Base-by-base conservation (phyloP, 2,329 filamentous ascomycete species). In the Diplocarpon rosae region DNA sequence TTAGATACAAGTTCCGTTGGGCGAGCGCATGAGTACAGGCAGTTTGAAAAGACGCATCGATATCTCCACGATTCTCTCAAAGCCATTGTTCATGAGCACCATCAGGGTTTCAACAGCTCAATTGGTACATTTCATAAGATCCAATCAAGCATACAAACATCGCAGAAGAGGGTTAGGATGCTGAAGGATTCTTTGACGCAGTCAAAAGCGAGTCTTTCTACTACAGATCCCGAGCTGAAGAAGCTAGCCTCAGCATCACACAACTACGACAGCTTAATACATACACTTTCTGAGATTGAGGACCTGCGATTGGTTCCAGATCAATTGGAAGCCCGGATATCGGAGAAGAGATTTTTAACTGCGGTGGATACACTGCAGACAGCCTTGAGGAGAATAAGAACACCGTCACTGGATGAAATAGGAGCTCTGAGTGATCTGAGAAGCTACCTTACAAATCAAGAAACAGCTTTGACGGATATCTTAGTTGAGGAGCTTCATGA, bases 61-160 rank as follows among this genome's bases (percentile, higher is more conserved):
- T 86, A 92, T 61, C 76, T 98, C n/a, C 89, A 98, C 62, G 83
- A 83, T 56, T 89, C 90, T 9, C 72, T 98, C 46, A 95, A 95
- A 65, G 80, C 81, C 29, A 95, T 98, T 56, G 92, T 98, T 20
- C 95, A 98, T 63, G 90, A 98, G 67, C 90, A 98, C 61, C 90
- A 98, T 61, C 92, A 98, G 64, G 93, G 92, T 37, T 98, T 98
- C 73, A 98, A 96, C 67, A 95, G 87, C 64, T 95, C 90, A 40
- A 96, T 98, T 52, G 92, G 90, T 63, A 96, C 90, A 15, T 98
- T 96, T 61, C 93, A 98, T 70, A 95, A 94, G 65, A 98, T 98
- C 50, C 92, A 98, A 64, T 79, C 81, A 42, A 95, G 87, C 65
- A 92, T 98, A 53, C 85, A 90, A 57, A 72, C 78, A 40, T 95